Evolutionary conservation across 2,329 filamentous ascomycete genomes (phyloP), one percentile per base, ranked within the genome.

Genomic region (Hypoxylon sp.): DNA sequence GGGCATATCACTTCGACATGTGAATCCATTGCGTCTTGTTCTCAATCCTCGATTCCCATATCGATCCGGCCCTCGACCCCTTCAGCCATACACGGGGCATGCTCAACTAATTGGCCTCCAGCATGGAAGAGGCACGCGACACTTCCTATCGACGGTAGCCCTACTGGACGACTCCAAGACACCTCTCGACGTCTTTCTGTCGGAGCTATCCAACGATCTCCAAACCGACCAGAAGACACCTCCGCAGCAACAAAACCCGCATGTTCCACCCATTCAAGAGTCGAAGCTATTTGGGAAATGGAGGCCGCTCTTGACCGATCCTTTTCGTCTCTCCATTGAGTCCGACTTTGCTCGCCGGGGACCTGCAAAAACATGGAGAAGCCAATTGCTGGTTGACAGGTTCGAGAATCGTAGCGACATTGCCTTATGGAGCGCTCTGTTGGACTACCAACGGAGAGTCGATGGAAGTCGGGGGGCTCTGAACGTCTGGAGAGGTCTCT

Each of bases 381-480:
- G 56, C 7, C 55, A 46, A 11, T 48, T 72, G 7, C 54, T 72
- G 41, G 70, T 72, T 2, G 69, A 73, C 51, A 64, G 56, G 27
- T 62, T 63, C 20, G 62, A 65, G 15, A 62, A 71, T 21, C 58
- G 48, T n/a, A 64, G 63, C 15, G 71, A 73, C 48, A 55, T 73
- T 7, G 67, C 64, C 17, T 53, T 73, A 27, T 73, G 71, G 71
- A 60, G 53, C 31, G 67, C 64, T 37, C 67, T 73, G 13, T 46
- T 73, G 18, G 68, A 73, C 27, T 69, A 69, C 17, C 68, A 73
- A 47, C 66, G 65, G 60, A 69, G 71, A 38, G 57, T 69, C 23
- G 68, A 71, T 37, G 71, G 71, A 7, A 62, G 69, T 18, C 31
- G 37, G 2, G 71, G 71, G 2, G 67, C 69, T 29, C 40, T 40